Evolutionary conservation across 805 yeast genomes (phyloP).

Genomic region (Wickerhamiella alocasiicola): DNA sequence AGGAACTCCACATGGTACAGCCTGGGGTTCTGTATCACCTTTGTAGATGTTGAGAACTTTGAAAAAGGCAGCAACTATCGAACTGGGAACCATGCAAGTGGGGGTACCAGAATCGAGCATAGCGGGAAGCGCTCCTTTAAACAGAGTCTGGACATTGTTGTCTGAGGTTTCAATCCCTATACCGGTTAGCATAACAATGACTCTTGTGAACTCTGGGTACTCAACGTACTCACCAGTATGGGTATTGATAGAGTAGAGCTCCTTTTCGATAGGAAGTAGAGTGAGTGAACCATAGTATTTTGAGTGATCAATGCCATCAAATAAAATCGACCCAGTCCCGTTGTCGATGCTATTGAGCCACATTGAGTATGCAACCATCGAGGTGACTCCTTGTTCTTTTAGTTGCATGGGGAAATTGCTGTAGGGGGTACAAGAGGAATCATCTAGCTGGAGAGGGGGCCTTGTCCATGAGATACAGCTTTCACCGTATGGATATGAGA

Average conservation of each 20-base stretch:
- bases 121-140: conserved; percentile 12
- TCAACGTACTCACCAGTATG: conserved; percentile 13
- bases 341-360: conserved; percentile 28
- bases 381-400: conserved; percentile 31
- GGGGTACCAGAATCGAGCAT: conserved; percentile 43
- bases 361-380: conserved; percentile 33
- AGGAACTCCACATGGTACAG: conserved; percentile 27
- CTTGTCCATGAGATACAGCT: conserved; percentile 2
- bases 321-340: conserved; percentile 26
- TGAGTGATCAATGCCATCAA: conserved; percentile 32
- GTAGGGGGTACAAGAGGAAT: conserved; percentile 13
- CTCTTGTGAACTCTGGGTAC: conserved; percentile 13
- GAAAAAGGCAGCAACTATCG: conserved; percentile 23
- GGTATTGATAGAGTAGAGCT: background rate
- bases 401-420: conserved; percentile 24
- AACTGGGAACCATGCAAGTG: conserved; percentile 33
- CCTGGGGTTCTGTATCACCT: conserved; percentile 15
- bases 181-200: conserved; percentile 15
- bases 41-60: conserved; percentile 25
- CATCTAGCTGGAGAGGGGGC: conserved; percentile 8
- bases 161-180: conserved; percentile 10
- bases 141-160: conserved; percentile 14
- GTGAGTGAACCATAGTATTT: conserved; percentile 28
- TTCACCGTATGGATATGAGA: conserved; percentile 55
- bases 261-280: conserved; percentile 22